Base-by-base conservation (phyloP, 768 basidiomycete genomes). In the Lanmaoa rubissima region DNA sequence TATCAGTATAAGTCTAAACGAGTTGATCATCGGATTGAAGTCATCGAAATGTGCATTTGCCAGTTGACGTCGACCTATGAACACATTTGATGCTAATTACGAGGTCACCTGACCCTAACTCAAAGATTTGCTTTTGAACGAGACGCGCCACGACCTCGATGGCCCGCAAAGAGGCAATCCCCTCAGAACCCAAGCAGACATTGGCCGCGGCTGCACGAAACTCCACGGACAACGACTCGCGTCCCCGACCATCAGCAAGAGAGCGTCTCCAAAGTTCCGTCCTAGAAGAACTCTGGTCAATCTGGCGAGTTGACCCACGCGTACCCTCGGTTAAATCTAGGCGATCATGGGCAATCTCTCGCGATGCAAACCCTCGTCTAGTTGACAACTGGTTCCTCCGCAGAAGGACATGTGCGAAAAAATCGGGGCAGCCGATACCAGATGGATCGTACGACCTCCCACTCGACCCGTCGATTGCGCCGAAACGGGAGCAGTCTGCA, bases 261-360 rank as follows among this genome's bases (percentile, higher is more conserved):
- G 65, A 67, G 19, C 53, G 46, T 46, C 62, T 67, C 42, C 2
- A 38, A 17, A n/a, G 14, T 19, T 53, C 54, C 1, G 44, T 59
- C 40, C 55, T 69, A 19, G 32, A 53, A 41, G 69, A 71, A 17
- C 72, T 71, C 24, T 69, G 67, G 68, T 62, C 52, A 5, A 71
- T 71, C 40, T 71, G 72, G 69, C 62, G 35, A 40, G 48, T 57
- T 9, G 48, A 73, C 50, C 68, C 61, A 10, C 70, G 72, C 40
- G 59, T 71, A 4, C 70, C 69, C 32, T 64, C 72, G 3, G 10
- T 70, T 35, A 54, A 49, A 28, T 71, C 72, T n/a, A 54, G 69
- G 43, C 63, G 55, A 36, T 57, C 54, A 26, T 71, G 69, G 69
- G 69, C 69, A 0, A 55, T 56, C 42, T 65, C 63, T 9, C 69